Evolutionary conservation across 2,329 filamentous ascomycete species (phyloP).

Genomic region (Exophiala dermatitidis): DNA sequence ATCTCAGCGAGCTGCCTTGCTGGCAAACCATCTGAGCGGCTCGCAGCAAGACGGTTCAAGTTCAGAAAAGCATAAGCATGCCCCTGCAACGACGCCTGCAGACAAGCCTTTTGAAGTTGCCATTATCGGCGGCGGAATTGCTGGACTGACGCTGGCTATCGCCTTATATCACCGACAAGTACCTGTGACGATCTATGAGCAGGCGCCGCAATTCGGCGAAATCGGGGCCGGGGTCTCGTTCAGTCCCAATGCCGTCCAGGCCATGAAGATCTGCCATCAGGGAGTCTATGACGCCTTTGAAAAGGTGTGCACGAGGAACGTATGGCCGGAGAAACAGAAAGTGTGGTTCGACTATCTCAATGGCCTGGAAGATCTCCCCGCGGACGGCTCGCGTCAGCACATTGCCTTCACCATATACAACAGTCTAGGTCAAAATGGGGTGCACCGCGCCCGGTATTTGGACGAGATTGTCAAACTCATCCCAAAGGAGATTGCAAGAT

Average conservation of each 20-base stretch:
- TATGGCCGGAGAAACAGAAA: constrained; percentile 31
- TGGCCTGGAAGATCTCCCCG: constrained; percentile 28
- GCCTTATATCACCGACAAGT: constrained; percentile 26
- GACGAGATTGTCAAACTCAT: constrained; percentile 44
- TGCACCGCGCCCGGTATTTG: constrained; percentile 46
- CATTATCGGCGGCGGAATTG: constrained; percentile 32
- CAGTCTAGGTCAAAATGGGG: constrained; percentile 26
- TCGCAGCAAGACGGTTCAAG: neutral
- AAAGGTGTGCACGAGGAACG: constrained; percentile 29
- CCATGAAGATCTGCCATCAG: constrained; percentile 42
- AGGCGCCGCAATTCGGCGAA: constrained; percentile 44
- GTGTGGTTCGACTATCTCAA: constrained; percentile 41
- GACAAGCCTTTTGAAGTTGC: constrained; percentile 27
- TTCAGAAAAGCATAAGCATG: neutral
- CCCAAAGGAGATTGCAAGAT: constrained; percentile 37
- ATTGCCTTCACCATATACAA: constrained; percentile 37
- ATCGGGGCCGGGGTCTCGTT: constrained; percentile 48
- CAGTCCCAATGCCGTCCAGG: constrained; percentile 43
- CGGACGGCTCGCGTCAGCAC: constrained; percentile 31
- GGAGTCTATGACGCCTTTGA: constrained; percentile 38
- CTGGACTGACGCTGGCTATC: constrained; percentile 26
- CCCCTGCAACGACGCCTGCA: neutral
- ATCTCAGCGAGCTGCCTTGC: neutral
- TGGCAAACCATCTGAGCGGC: neutral
- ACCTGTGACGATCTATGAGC: constrained; percentile 38